Conservation (phyloP, 148 eudicot genomes). For the Drosera capensis region DNA sequence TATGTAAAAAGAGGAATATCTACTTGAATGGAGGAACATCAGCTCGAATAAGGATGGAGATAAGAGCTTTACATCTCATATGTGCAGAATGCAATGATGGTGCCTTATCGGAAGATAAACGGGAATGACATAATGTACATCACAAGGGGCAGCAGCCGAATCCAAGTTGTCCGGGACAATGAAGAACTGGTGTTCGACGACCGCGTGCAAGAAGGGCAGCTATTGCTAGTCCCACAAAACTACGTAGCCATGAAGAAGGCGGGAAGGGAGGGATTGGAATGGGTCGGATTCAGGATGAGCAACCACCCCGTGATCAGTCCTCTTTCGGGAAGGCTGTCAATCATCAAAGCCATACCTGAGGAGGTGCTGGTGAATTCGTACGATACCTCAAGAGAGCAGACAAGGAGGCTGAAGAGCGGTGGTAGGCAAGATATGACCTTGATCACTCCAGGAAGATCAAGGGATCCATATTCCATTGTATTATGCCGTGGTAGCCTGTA, state of each 20-base stretch:
- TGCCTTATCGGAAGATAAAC: constrained; percentile 46
- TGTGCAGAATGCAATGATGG: constrained; percentile 34
- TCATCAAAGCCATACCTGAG: constrained; percentile 27
- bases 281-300: constrained; percentile 40
- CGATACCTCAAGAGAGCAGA: not conserved
- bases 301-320: constrained; percentile 22
- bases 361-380: constrained; percentile 27
- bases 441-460: not conserved
- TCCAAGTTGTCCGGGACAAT: constrained; percentile 26
- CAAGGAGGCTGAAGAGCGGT: not conserved
- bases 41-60: not conserved
- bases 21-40: not conserved
- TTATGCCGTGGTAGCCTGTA: no score
- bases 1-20: no score
- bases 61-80: not conserved
- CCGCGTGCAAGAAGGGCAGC: constrained; percentile 32
- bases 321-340: constrained; percentile 32
- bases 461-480: no score
- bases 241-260: constrained; percentile 36
- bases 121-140: constrained; percentile 38
- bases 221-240: constrained; percentile 51
- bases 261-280: constrained; percentile 33
- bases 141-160: constrained; percentile 26
- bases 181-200: constrained; percentile 34
- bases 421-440: not conserved